These are phyloP conservation scores for Capsicum chinense DNA, from an alignment of 257 asterid genomes.

Conservation along the genomic window DNA sequence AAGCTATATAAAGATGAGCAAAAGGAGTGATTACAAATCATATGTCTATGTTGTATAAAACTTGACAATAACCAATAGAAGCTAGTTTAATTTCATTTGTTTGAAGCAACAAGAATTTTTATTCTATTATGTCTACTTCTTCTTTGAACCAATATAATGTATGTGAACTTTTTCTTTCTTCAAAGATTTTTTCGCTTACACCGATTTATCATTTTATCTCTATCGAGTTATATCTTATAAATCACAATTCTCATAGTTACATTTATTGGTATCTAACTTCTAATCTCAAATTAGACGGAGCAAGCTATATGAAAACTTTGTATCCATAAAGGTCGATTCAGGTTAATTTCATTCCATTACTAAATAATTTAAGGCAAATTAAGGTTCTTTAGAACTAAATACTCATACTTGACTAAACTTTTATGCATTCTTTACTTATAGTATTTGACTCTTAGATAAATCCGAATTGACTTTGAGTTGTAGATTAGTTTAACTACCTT, in stretches of 20 bases:
- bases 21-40: slow-evolving; percentile 16
- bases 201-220: background rate
- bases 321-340: background rate
- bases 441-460: background rate
- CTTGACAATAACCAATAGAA: background rate
- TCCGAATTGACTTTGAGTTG: background rate
- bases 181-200: background rate
- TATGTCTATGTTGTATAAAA: too few relatives aligned
- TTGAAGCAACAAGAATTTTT: background rate
- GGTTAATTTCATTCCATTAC: background rate
- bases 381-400: background rate
- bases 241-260: slow-evolving; percentile 1
- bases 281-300: slow-evolving; percentile 5
- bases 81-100: background rate
- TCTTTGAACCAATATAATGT: background rate
- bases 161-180: background rate
- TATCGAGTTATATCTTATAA: background rate
- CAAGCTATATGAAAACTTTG: background rate
- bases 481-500: background rate
- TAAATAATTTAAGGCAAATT: slow-evolving; percentile 8
- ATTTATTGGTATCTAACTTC: background rate
- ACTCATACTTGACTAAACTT: background rate
- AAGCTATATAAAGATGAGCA: background rate
- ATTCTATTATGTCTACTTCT: background rate
- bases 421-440: background rate